A percentile compares a stretch with the other conserved stretches of the same genome.
phyloP scores from a whole-genome alignment of 106 monocot genomes.

The Cymbidium sinense region DNA sequence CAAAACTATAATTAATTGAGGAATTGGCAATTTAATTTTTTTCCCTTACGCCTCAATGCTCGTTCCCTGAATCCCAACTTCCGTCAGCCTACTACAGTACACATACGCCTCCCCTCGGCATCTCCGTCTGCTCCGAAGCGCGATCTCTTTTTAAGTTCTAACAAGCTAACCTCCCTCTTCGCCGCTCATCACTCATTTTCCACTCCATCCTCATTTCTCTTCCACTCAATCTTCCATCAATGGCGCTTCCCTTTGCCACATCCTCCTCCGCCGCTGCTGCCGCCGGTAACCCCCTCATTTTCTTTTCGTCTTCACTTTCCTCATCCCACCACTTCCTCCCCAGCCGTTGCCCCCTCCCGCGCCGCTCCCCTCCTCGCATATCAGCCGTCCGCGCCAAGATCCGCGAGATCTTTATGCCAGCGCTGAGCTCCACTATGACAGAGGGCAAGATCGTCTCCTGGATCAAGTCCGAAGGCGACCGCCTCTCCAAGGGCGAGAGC shows the following conservation, averaged over 20 bases:
- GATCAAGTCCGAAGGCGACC: constrained; percentile 82
- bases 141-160: neutral
- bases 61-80: neutral
- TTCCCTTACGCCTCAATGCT: too few species aligned
- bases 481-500: constrained; percentile 83
- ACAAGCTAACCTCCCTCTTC: neutral
- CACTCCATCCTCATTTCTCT: neutral
- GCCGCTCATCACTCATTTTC: neutral
- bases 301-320: constrained; percentile 20
- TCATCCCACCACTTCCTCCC: constrained; percentile 1
- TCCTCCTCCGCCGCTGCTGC: neutral
- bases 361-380: neutral
- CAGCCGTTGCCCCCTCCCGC: neutral
- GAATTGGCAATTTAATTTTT: too few species aligned
- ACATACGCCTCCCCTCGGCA: neutral
- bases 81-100: neutral
- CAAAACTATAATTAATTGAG: too few species aligned
- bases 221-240: constrained; percentile 12
- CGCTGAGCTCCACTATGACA: constrained; percentile 98
- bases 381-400: constrained; percentile 58
- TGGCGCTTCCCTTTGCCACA: constrained; percentile 24
- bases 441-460: constrained; percentile 98
- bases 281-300: constrained; percentile 7
- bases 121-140: neutral
- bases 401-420: constrained; percentile 99